phyloP scores from a whole-genome alignment of 2,329 filamentous ascomycete species.

The Lasiodiplodia sp. region DNA sequence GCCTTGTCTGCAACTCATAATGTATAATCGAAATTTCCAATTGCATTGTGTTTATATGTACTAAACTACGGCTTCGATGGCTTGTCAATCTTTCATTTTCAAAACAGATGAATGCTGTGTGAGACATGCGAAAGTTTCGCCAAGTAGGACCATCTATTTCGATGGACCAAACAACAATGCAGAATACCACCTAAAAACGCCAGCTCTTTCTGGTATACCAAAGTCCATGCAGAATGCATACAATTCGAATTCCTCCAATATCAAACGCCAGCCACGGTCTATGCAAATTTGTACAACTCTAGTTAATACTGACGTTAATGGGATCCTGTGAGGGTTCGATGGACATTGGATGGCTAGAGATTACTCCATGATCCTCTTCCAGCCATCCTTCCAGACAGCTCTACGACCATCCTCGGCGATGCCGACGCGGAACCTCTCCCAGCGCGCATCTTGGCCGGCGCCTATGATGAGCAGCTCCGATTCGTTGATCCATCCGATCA shows the following conservation, averaged over 20 bases:
- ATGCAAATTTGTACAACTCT: slow-evolving; percentile 2
- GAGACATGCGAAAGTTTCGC: background rate
- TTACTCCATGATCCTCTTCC: slow-evolving; percentile 65
- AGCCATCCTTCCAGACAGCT: slow-evolving; percentile 74
- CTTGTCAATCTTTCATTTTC: background rate
- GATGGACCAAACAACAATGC: background rate
- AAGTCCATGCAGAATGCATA: background rate
- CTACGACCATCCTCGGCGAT: slow-evolving; percentile 72
- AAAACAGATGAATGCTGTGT: background rate
- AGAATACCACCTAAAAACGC: background rate
- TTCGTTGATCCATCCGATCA: slow-evolving; percentile 85
- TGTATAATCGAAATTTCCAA: background rate
- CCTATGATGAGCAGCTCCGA: slow-evolving; percentile 77
- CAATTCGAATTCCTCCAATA: background rate
- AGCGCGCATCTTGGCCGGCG: slow-evolving; percentile 79
- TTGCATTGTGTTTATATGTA: background rate
- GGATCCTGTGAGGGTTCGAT: background rate
- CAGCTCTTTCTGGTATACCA: background rate
- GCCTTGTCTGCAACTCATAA: background rate
- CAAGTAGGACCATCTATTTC: background rate
- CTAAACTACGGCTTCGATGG: background rate
- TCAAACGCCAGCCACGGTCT: slow-evolving; percentile 6
- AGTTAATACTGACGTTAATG: background rate
- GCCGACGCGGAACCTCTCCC: slow-evolving; percentile 85
- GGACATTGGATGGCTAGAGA: background rate